Base-by-base conservation (phyloP, 1,139 yeast species). In the Yamadazyma spencermartinsiae region DNA sequence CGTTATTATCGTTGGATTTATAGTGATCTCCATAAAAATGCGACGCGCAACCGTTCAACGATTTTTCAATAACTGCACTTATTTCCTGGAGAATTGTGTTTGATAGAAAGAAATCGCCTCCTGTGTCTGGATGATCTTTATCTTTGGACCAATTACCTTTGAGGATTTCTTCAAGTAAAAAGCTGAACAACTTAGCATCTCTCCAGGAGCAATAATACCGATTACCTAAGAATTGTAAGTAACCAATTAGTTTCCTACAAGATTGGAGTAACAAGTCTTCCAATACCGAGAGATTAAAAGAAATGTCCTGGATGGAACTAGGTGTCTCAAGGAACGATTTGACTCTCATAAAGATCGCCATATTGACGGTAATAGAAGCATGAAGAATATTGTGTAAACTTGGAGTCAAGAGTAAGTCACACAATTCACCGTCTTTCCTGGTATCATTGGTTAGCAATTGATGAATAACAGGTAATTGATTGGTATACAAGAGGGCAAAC, bases 391-490 rank as follows among this genome's bases (percentile, higher is more conserved):
- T 41, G 35, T 63, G 60, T 4, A 65, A 27, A 7, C 57, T 40
- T 2, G 74, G 73, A 37, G 60, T 68, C 37, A 68, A 44, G 4
- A 68, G 49, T 35, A 67, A 49, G 37, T 67, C 72, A 37, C 42
- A 42, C 12, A 13, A 9, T 0, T 70, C 55, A 8, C 35, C 16
- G 21, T 37, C 37, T 6, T 65, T 69, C n/a, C 41, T 13, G 16
- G 25, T 18, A 6, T 24, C 30, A 14, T 39, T 39, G 21, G 37
- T 37, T 15, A 42, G 26, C 3, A 42, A 23, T 33, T 40, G 43
- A 12, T 19, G 25, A 9, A 42, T 20, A 2, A 39, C 26, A 5
- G 39, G 35, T 20, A 35, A 38, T 21, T 35, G 39, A 14, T 32
- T 30, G 13, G 16, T 13, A 28, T 39, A 42, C 24, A 45, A 40